Evolutionary conservation across 495 filamentous ascomycete genomes (phyloP).

Genomic region (Podospora conica): DNA sequence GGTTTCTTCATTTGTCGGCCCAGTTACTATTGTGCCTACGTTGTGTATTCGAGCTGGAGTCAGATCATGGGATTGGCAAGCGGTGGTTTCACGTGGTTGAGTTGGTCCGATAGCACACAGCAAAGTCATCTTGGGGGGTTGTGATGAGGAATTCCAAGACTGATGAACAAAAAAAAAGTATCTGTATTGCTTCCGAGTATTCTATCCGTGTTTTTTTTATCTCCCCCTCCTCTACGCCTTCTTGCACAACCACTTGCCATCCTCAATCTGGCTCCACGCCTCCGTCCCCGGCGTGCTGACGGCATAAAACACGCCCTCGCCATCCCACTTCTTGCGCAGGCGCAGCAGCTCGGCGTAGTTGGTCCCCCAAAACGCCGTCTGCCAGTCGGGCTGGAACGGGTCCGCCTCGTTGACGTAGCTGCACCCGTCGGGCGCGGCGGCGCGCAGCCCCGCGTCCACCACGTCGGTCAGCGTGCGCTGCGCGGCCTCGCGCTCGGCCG

Average conservation of each 20-base stretch:
- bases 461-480: constrained; percentile 37
- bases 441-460: constrained; percentile 40
- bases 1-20: too few species aligned
- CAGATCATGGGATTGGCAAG: background rate
- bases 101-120: too few species aligned
- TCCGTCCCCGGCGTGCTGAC: constrained; percentile 40
- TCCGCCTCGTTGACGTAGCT: constrained; percentile 47
- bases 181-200: background rate
- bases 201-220: background rate
- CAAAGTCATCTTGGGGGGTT: too few species aligned
- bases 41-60: too few species aligned
- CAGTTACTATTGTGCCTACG: too few species aligned
- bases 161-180: background rate
- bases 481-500: constrained; percentile 32
- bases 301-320: constrained; percentile 45
- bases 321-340: constrained; percentile 54
- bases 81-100: background rate
- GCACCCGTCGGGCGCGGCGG: constrained; percentile 36
- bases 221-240: constrained; percentile 4
- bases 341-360: constrained; percentile 42
- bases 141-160: too few species aligned
- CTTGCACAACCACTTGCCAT: constrained; percentile 38
- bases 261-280: constrained; percentile 40
- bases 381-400: constrained; percentile 49
- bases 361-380: constrained; percentile 49